These are phyloP conservation scores for Graphilbum fragrans DNA, from an alignment of 2,329 filamentous ascomycete genomes.

Conservation along the genomic window DNA sequence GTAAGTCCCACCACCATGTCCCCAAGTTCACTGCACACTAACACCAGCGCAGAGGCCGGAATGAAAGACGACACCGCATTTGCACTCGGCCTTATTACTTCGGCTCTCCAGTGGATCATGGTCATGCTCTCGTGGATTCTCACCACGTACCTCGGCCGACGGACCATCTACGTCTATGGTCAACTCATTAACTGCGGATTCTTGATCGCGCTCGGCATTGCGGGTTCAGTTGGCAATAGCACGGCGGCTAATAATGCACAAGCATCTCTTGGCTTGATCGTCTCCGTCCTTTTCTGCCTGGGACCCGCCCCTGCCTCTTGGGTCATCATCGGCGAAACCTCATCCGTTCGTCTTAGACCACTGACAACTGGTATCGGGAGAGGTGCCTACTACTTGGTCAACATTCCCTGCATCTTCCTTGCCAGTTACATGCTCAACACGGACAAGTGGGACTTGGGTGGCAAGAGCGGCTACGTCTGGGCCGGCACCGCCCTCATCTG, in stretches of 20 bases:
- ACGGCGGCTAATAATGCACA: slow-evolving; percentile 10
- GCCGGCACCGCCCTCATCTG: slow-evolving; percentile 44
- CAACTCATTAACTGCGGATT: slow-evolving; percentile 17
- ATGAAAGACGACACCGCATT: slow-evolving; percentile 43
- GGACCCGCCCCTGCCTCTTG: slow-evolving; percentile 31
- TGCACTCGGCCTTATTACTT: slow-evolving; percentile 51
- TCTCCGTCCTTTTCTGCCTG: slow-evolving; percentile 44
- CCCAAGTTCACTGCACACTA: slow-evolving; percentile 21
- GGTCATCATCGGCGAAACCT: slow-evolving; percentile 25
- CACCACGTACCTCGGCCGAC: slow-evolving; percentile 27
- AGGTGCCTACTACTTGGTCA: slow-evolving; percentile 16
- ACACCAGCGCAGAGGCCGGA: slow-evolving; percentile 39
- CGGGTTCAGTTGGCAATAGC: neutral
- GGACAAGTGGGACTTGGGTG: slow-evolving; percentile 28
- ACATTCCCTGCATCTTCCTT: slow-evolving; percentile 15
- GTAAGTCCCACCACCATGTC: slow-evolving; percentile 18
- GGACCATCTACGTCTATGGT: slow-evolving; percentile 28
- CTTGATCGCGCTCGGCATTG: slow-evolving; percentile 1
- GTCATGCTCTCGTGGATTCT: slow-evolving; percentile 43
- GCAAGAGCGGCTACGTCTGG: slow-evolving; percentile 49
- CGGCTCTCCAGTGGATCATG: slow-evolving; percentile 47
- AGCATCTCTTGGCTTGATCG: slow-evolving; percentile 8
- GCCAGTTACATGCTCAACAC: slow-evolving; percentile 25
- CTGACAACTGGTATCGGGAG: slow-evolving; percentile 19
- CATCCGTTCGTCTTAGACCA: slow-evolving; percentile 18